These are phyloP conservation scores for Eucommia ulmoides DNA, from an alignment of 257 asterid genomes.

Conservation along the genomic window DNA sequence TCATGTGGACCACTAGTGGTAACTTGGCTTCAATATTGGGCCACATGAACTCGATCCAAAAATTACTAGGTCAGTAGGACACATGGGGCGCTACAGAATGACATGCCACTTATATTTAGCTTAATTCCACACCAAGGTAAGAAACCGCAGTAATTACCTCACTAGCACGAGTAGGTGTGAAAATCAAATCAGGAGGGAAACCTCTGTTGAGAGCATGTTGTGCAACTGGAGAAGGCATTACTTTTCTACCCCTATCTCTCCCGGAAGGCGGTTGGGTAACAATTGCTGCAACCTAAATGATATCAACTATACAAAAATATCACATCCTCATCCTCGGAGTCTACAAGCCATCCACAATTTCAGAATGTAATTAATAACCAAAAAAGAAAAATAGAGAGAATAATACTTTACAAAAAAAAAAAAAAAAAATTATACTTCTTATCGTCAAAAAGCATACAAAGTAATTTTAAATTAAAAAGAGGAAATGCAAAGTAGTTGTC, in stretches of 20 bases:
- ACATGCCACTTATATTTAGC: too few relatives aligned
- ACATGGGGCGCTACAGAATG: too few relatives aligned
- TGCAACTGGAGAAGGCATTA: constrained; percentile 89
- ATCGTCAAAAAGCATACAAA: neutral
- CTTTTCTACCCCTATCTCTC: constrained; percentile 88
- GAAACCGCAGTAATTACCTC: too few relatives aligned
- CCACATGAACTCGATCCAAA: too few relatives aligned
- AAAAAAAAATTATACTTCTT: neutral
- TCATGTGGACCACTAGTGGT: too few relatives aligned
- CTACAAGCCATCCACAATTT: neutral
- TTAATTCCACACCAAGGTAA: too few relatives aligned
- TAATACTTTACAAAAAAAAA: neutral
- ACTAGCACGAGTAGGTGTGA: constrained; percentile 73
- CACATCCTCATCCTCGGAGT: neutral
- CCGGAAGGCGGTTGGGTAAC: constrained; percentile 89
- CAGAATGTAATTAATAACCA: neutral
- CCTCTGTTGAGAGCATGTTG: constrained; percentile 74
- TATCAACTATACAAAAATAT: neutral
- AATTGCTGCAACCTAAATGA: constrained; percentile 62
- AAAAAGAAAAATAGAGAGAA: neutral
- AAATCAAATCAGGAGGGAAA: constrained; percentile 60
- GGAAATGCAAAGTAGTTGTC: neutral
- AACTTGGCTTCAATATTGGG: too few relatives aligned
- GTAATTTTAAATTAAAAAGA: neutral
- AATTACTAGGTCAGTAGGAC: too few relatives aligned